Evolutionary conservation across 2,329 filamentous ascomycete species (phyloP).

Genomic region (Colletotrichum lindemuthianum): DNA sequence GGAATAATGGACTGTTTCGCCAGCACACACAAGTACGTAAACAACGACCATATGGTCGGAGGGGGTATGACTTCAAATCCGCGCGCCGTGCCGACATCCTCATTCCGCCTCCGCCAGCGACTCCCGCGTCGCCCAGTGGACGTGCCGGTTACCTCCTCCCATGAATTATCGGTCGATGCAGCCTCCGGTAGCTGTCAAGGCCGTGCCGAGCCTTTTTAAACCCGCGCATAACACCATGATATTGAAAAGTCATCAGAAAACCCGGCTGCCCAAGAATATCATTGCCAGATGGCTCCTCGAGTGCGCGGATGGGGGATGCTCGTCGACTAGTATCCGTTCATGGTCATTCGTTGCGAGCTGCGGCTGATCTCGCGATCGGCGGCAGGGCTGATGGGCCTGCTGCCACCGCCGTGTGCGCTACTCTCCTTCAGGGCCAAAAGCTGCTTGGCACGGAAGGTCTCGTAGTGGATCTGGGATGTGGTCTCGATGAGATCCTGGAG

Average conservation of each 20-base stretch:
- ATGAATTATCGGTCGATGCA: constrained; percentile 23
- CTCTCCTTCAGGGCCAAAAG: constrained; percentile 97
- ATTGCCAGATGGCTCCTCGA: constrained; percentile 32
- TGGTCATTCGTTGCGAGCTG: constrained; percentile 95
- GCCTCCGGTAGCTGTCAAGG: constrained; percentile 25
- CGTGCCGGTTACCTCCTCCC: constrained; percentile 8
- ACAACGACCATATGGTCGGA: constrained; percentile 26
- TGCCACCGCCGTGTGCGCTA: constrained; percentile 83
- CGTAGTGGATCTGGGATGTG: constrained; percentile 99
- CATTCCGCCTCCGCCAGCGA: constrained; percentile 15
- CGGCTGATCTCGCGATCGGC: constrained; percentile 96
- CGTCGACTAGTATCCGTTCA: constrained; percentile 90
- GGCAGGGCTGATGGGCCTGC: constrained; percentile 93
- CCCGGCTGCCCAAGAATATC: constrained; percentile 30
- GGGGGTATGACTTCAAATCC: constrained; percentile 31
- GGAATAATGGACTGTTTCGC: constrained; percentile 35
- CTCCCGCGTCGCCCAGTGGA: constrained; percentile 18
- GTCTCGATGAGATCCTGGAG: constrained; percentile 99
- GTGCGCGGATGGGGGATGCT: constrained; percentile 17
- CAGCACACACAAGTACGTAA: constrained; percentile 27
- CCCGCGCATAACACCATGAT: constrained; percentile 36
- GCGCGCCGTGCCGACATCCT: constrained; percentile 27
- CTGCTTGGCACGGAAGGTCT: constrained; percentile 99
- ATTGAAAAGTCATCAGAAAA: constrained; percentile 35
- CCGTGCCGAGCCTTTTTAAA: constrained; percentile 31